Conservation (phyloP, 2,329 filamentous ascomycete species). For the Alternaria longipes region DNA sequence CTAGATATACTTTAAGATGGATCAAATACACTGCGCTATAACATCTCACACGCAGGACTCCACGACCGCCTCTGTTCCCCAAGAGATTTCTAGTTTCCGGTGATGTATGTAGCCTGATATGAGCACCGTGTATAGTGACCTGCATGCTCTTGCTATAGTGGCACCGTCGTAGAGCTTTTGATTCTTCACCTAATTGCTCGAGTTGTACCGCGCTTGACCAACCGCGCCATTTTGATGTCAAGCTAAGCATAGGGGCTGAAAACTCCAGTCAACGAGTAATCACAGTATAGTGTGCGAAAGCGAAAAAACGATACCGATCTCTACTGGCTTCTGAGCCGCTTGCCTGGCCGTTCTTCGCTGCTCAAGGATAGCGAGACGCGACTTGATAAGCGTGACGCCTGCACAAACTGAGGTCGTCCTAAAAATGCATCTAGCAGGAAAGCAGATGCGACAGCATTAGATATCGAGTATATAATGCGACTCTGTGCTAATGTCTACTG, state of each 20-base stretch:
- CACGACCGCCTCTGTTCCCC: not conserved
- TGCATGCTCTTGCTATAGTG: not conserved
- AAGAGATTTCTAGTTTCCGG: not conserved
- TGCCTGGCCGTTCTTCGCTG: too few relatives aligned
- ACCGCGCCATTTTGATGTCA: too few relatives aligned
- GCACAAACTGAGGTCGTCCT: not conserved
- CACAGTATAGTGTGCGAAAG: too few relatives aligned
- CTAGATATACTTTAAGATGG: not conserved
- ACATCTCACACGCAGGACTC: too few relatives aligned
- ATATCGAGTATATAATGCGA: slow-evolving; percentile 3
- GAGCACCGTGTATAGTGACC: not conserved
- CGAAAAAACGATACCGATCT: too few relatives aligned
- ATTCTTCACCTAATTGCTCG: not conserved
- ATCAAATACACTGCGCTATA: too few relatives aligned
- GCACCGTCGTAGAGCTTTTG: not conserved
- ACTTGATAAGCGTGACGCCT: not conserved
- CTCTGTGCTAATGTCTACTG: not conserved
- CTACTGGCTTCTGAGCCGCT: too few relatives aligned
- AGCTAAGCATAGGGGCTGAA: too few relatives aligned
- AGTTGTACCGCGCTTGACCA: too few relatives aligned
- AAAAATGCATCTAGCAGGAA: not conserved
- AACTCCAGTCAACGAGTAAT: too few relatives aligned
- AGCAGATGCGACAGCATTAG: not conserved
- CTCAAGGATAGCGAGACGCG: not conserved
- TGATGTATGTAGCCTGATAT: not conserved